These are phyloP conservation scores for Capsicum rhomboideum DNA, from an alignment of 257 asterid species.

Conservation along the genomic window DNA sequence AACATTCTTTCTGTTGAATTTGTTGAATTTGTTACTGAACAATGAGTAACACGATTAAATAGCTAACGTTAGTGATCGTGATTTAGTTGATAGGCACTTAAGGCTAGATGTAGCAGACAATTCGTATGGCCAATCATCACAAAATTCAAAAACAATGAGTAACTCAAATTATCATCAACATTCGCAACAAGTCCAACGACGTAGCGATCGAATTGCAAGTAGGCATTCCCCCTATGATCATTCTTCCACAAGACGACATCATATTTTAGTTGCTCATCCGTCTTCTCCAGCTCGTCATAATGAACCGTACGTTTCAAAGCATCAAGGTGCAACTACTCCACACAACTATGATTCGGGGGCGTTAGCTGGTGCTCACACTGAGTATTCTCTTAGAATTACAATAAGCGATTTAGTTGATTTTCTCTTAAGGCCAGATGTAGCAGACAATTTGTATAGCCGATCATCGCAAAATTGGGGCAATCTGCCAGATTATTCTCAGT, in stretches of 20 bases:
- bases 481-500: neutral
- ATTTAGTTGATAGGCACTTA: no score
- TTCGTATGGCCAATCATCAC: no score
- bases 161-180: neutral
- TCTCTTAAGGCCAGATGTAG: neutral
- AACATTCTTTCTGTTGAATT: neutral
- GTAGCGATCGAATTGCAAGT: neutral
- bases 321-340: neutral
- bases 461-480: no score
- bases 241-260: neutral
- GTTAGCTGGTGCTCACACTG: neutral
- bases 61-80: no score
- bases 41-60: no score
- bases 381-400: neutral
- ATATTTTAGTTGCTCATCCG: neutral
- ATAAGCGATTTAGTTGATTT: no score
- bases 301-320: neutral
- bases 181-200: no score
- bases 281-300: no score
- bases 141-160: no score
- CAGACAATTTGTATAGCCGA: neutral
- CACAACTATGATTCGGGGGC: neutral
- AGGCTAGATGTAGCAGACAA: no score
- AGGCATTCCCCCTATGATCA: neutral
- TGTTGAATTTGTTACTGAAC: no score